These are phyloP conservation scores for Ophiosphaerella korrae DNA, from an alignment of 2,329 filamentous ascomycete species.

Conservation along the genomic window DNA sequence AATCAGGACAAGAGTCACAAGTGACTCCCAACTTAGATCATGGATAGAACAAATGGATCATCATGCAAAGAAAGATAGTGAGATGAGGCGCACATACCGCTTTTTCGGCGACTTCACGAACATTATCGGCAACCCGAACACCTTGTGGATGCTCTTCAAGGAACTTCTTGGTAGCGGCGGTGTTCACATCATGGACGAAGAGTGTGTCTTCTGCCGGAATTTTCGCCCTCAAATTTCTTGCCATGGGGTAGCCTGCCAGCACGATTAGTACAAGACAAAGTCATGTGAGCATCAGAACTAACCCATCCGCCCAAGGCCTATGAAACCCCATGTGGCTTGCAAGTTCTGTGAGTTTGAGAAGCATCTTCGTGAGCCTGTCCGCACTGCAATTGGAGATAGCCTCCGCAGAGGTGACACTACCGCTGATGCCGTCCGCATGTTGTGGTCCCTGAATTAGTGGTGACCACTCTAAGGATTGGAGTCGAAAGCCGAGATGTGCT, in stretches of 20 bases:
- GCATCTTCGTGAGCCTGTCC: constrained; percentile 41
- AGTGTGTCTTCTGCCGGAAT: constrained; percentile 66
- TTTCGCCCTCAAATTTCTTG: constrained; percentile 70
- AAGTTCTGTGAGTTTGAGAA: constrained; percentile 51
- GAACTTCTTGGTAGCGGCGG: constrained; percentile 61
- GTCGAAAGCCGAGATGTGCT: constrained; percentile 22
- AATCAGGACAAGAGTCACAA: constrained; percentile 66
- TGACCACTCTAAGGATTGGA: constrained; percentile 17
- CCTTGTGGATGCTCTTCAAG: constrained; percentile 59
- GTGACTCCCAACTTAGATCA: constrained; percentile 76
- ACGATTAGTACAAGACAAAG: constrained; percentile 17
- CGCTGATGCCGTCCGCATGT: constrained; percentile 37
- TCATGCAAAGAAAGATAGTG: constrained; percentile 47
- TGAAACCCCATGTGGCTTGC: constrained; percentile 56
- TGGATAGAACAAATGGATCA: constrained; percentile 60
- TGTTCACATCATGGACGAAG: constrained; percentile 69
- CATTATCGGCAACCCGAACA: constrained; percentile 62
- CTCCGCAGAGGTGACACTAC: constrained; percentile 36
- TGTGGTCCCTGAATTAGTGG: constrained; percentile 18
- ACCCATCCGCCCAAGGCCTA: constrained; percentile 59
- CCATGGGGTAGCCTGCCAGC: constrained; percentile 70
- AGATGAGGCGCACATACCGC: constrained; percentile 59
- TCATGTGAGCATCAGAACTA: constrained; percentile 34
- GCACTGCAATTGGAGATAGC: constrained; percentile 17
- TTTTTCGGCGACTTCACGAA: constrained; percentile 68